phyloP scores from a whole-genome alignment of 176 grass and related monocot species.

The Dendrocalamus sinicus region DNA sequence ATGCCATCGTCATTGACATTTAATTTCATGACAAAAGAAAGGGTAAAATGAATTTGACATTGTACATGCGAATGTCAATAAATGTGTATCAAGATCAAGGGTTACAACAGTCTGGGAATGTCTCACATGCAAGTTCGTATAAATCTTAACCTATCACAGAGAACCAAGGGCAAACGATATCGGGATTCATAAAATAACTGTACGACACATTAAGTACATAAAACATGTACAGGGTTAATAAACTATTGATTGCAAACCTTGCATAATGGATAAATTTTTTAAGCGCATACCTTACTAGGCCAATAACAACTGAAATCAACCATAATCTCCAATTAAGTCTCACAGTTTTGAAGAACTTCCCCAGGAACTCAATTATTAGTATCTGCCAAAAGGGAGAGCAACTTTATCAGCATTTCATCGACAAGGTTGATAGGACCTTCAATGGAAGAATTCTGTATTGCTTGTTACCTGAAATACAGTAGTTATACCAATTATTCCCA shows the following conservation, averaged over 20 bases:
- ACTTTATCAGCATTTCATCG: constrained; percentile 28
- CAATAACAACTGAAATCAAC: constrained; percentile 84
- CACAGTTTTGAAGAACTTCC: constrained; percentile 86
- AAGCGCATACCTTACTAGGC: constrained; percentile 64
- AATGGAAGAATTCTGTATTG: constrained; percentile 15
- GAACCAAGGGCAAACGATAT: neutral
- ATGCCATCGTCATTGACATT: neutral
- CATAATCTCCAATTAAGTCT: constrained; percentile 87
- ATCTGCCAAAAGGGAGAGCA: constrained; percentile 50
- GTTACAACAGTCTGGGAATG: neutral
- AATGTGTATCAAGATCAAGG: neutral
- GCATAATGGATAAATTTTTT: constrained; percentile 12
- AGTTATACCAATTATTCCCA: constrained; percentile 77
- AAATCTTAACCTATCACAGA: neutral
- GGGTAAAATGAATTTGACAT: neutral
- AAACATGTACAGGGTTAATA: neutral
- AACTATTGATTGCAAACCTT: neutral
- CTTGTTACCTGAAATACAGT: constrained; percentile 72
- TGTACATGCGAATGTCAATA: neutral
- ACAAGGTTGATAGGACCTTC: constrained; percentile 15
- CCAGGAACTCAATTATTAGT: constrained; percentile 91
- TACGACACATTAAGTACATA: neutral
- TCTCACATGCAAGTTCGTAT: constrained; percentile 11
- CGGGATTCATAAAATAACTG: neutral
- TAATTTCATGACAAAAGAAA: neutral